Evolutionary conservation across 345 rosid genomes (phyloP), one percentile per base, ranked within the genome.

Genomic region (Boechera stricta): DNA sequence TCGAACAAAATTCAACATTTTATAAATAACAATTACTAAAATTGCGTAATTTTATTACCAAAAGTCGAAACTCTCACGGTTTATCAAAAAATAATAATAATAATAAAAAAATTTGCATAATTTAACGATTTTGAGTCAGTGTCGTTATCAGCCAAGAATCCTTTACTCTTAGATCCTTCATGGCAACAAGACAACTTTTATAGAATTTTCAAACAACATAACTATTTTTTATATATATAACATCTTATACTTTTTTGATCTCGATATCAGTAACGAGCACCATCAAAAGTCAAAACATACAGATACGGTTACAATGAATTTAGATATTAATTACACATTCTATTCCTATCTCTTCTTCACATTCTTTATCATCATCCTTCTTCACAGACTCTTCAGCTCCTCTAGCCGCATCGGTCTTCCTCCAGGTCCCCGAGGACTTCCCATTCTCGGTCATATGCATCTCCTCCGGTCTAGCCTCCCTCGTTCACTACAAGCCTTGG

Each of bases 401-500:
- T 58, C 26, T 0, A 59, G 13, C 33, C 41, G 10, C 7, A 12
- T 10, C 13, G 0, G 1, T 67, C 12, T 58, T 47, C 96, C 94
- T 15, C 96, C 94, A 2, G 86, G 89, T 64, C 96, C 92, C 2
- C 72, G 48, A 65, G 74, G 80, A 74, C 77, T 90, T 32, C 96
- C 94, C 4, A 13, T 92, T 82, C 84, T 90, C 3, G 96, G 97
- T 9, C 94, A 90, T 45, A 80, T 88, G 79, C 96, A 92, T 79
- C 92, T 79, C 38, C 82, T 92, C 28, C 54, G 83, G 64, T 75
- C 88, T 13, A 64, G 57, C 3, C 78, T 89, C 12, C 91, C 90
- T 1, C 77, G 80, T 44, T 84, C 90, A 53, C 73, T 89, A 41
- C 84, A 86, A 73, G 51, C 68, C 78, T 79, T 89, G 61, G 67